Base-by-base conservation (phyloP, 2,329 filamentous ascomycete genomes). In the Trichothecium sympodiale region DNA sequence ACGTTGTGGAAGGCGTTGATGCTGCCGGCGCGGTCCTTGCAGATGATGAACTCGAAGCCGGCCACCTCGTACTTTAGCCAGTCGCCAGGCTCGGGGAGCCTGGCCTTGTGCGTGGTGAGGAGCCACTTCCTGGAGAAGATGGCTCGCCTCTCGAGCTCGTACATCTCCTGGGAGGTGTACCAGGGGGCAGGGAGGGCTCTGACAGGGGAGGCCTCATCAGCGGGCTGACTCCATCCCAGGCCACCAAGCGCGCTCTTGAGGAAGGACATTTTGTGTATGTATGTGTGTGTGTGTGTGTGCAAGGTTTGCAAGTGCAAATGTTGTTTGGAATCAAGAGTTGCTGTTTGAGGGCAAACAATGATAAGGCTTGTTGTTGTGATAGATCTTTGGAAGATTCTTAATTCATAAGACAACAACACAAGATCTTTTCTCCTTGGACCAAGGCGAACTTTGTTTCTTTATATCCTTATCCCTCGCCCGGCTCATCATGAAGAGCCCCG, bases 1-100 rank as follows among this genome's bases (percentile, higher is more conserved):
- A 77, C 61, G 45, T 78, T 78, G 55, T 78, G 74, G 49, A 78
- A 77, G 12, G 62, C 73, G 38, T 72, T 68, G 51, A 77, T 65
- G 7, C 62, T 61, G 7, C 64, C 64, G 7, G 65, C 54, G 16
- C 66, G 61, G 46, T 74, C 69, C 14, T 54, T 55, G 34, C 62
- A 57, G 8, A 77, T 50, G 43, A 77, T 55, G 49, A 77, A 71
- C 16, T 69, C 58, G 52, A 67, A 75, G 9, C 65, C 71, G 5
- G 71, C 70, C 6, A 73, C 51, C 12, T 67, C 60, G 41, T 64
- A 77, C 15, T 65, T 63, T 17, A 74, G 59, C 53, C 68, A 80
- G 49, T 76, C 69, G 5, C 74, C 74, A 5, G 60, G 46, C 29
- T 33, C 29, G 6, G 9, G 31, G 28, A 37, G 32, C 37, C 69